Conservation (phyloP, 2,329 filamentous ascomycete species). For the Ceratocystis destructans region DNA sequence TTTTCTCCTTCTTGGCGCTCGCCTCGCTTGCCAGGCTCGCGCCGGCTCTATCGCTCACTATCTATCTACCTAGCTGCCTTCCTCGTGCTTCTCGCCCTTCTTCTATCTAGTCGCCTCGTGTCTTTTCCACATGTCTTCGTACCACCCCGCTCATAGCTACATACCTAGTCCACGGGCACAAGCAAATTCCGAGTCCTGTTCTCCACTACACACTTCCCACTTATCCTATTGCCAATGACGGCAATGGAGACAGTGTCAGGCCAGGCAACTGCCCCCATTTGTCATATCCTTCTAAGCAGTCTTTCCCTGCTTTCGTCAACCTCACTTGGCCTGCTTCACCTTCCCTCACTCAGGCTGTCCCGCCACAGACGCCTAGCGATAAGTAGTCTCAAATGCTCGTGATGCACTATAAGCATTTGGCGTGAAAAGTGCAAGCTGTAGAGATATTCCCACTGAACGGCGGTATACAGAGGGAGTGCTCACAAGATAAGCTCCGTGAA, state of each 20-base stretch:
- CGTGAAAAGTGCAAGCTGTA: neutral
- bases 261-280: neutral
- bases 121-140: too few species aligned
- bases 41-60: neutral
- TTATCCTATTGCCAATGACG: neutral
- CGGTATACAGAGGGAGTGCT: too few species aligned
- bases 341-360: neutral
- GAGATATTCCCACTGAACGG: too few species aligned
- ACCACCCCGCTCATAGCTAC: too few species aligned
- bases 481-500: neutral
- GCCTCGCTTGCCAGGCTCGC: too few species aligned
- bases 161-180: too few species aligned
- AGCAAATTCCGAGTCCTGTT: too few species aligned
- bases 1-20: neutral
- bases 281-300: neutral
- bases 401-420: neutral
- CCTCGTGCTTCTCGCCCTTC: neutral
- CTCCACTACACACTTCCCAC: neutral
- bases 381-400: neutral
- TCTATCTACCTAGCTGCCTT: neutral
- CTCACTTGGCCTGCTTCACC: neutral
- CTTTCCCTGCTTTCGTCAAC: neutral
- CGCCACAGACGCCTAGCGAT: neutral
- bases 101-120: neutral
- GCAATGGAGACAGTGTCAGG: neutral